Base-by-base conservation (phyloP, 495 filamentous ascomycete genomes). In the Collariella sp. region DNA sequence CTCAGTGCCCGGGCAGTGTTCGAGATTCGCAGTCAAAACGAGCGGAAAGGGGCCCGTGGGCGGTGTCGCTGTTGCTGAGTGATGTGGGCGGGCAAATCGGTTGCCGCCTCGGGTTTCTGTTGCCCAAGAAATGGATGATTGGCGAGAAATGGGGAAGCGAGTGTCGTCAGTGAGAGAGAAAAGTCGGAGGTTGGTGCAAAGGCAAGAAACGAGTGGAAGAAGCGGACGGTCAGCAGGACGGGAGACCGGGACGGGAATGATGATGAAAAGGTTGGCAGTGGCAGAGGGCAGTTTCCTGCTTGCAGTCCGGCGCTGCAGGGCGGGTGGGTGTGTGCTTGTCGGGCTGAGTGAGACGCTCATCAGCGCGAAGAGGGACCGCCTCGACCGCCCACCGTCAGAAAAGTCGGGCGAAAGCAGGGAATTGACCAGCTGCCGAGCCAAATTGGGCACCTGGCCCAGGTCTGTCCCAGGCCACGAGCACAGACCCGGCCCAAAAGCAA, bases 281-380 rank as follows among this genome's bases (percentile, higher is more conserved):
- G 34, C n/a, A 18, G 18, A 40, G 18, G 15, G 6, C 15, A 7
- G 15, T 18, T 18, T 40, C 7, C 15, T 18, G 6, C 38, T 40
- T 15, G 15, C 16, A 18, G 15, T 18, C 7, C 47, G 29, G 13
- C 46, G 23, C 47, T 38, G 46, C 11, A 13, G 45, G 41, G 18
- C 41, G 23, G 49, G 33, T 33, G 38, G 1, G 16, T 5, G 38
- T 2, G 33, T 36, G 31, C 9, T 45, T 5, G 19, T 34, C 24
- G 23, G 36, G 41, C 36, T 43, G 50, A 35, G 50, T 54, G 51
- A 54, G 52, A 47, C 43, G 43, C 36, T 40, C 26, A 7, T 26
- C 22, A 20, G 26, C n/a, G 20, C 41, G 3, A 12, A 5, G 6
- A 42, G 20, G 10, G 18, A 9, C 22, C 18, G 23, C n/a, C n/a